Conservation (phyloP, 2,329 filamentous ascomycete genomes). For the Botrytis fragariae region DNA sequence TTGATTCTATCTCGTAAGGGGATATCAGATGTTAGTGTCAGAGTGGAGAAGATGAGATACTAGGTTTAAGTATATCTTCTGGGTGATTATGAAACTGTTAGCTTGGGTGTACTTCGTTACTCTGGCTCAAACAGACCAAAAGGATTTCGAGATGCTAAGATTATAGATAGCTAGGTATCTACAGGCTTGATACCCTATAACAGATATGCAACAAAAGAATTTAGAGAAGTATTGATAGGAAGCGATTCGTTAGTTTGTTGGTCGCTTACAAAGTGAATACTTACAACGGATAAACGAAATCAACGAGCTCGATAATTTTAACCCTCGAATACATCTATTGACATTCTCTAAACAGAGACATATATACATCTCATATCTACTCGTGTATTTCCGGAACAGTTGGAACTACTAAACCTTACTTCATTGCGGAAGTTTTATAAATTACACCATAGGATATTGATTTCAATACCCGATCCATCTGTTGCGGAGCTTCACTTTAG, state of each 20-base stretch:
- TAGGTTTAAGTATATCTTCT: background rate
- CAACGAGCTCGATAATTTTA: background rate
- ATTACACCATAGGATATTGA: background rate
- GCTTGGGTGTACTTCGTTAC: background rate
- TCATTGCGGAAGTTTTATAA: background rate
- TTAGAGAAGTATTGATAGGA: background rate
- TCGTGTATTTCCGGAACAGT: background rate
- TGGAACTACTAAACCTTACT: background rate
- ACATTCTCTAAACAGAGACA: background rate
- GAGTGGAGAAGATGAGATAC: background rate
- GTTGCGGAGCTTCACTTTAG: background rate
- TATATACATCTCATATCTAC: background rate
- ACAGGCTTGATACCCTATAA: background rate
- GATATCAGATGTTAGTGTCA: background rate
- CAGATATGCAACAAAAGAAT: background rate
- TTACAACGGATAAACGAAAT: background rate
- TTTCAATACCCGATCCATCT: background rate
- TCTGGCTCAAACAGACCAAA: background rate
- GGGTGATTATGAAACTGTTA: background rate
- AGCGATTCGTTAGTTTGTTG: background rate
- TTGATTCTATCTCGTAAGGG: background rate
- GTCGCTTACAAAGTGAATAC: background rate
- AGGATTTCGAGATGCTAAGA: background rate
- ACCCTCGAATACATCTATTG: no score
- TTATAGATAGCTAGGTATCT: background rate